Base-by-base conservation (phyloP, 176 grass and related monocot species). In the Lolium perenne region DNA sequence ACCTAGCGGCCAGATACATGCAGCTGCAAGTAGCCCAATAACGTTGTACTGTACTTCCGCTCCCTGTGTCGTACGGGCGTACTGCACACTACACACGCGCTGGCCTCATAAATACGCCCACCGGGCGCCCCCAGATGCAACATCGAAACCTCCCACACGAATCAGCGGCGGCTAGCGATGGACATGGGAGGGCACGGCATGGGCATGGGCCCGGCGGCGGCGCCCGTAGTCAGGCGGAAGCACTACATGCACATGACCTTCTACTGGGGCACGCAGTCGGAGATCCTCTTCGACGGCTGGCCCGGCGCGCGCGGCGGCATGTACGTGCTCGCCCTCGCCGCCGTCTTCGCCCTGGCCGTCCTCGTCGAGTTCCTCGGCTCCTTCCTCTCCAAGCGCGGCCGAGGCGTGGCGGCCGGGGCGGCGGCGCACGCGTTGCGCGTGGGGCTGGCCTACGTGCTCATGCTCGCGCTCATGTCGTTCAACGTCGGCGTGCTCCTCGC, bases 381-480 rank as follows among this genome's bases (percentile, higher is more conserved):
- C 75, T 82, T 56, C 75, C 85, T 29, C 20, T 51, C 71, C 23
- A 13, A 1, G 10, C 35, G 20, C 9, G 53, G 21, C 2, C 70
- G 71, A 3, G 79, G 32, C 86, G 79, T 5, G 16, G 61, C 54
- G 1, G 61, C 86, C 0, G 88, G 76, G 77, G 68, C 80, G 66
- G 77, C 72, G 22, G 46, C 91, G 74, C 71, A 98, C 81, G 89
- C 90, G 6, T 5, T 87, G 21, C 85, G 93, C 35, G 74, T 98
- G 59, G 93, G 89, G 8, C 38, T 64, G 8, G 90, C 91, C 0
- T 98, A 98, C 87, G 18, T 98, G 35, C 81, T 95, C 77, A 98
- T 98, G 95, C 89, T 98, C 61, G 95, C 93, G 11, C 65, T 98
- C 91, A 98, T 98, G 95, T 98, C 95, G 1, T 98, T 98, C 87